Percentiles rank a stretch among this genome's conserved stretches.
These are phyloP conservation scores for Ampelocalamus luodianensis DNA, from an alignment of 176 grass and related monocot species.

Conservation along the genomic window DNA sequence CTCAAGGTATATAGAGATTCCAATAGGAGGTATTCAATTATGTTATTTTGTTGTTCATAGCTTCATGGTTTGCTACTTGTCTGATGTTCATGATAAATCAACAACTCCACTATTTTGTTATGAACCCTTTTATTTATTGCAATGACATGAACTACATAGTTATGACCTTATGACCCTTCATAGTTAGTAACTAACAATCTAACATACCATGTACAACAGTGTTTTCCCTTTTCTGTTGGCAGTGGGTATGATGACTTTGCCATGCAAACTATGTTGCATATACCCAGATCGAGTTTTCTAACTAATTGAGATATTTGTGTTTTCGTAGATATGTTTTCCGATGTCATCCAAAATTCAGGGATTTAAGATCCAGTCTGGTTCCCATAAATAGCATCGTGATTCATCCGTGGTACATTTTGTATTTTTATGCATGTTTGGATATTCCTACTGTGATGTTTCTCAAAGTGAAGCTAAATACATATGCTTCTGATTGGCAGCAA, in stretches of 20 bases:
- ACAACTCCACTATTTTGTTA: background rate
- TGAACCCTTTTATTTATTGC: background rate
- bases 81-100: background rate
- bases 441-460: slow-evolving; percentile 26
- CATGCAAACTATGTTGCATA: background rate
- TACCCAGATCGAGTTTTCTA: background rate
- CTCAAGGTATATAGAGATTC: too few species aligned
- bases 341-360: slow-evolving; percentile 71
- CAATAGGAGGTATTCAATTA: too few species aligned
- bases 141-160: background rate
- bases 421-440: background rate
- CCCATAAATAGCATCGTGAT: slow-evolving; percentile 60
- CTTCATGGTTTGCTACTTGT: background rate
- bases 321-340: slow-evolving; percentile 66
- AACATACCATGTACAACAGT: background rate
- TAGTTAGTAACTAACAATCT: background rate
- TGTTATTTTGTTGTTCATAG: background rate
- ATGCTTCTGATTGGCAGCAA: slow-evolving; percentile 51
- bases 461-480: background rate
- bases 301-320: slow-evolving; percentile 29
- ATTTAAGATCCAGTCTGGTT: slow-evolving; percentile 57
- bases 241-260: background rate
- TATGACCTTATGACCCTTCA: background rate
- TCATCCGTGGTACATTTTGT: slow-evolving; percentile 62
- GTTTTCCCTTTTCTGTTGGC: background rate